These are phyloP conservation scores for Oryza glaberrima DNA, from an alignment of 176 grass and related monocot species.

Conservation along the genomic window DNA sequence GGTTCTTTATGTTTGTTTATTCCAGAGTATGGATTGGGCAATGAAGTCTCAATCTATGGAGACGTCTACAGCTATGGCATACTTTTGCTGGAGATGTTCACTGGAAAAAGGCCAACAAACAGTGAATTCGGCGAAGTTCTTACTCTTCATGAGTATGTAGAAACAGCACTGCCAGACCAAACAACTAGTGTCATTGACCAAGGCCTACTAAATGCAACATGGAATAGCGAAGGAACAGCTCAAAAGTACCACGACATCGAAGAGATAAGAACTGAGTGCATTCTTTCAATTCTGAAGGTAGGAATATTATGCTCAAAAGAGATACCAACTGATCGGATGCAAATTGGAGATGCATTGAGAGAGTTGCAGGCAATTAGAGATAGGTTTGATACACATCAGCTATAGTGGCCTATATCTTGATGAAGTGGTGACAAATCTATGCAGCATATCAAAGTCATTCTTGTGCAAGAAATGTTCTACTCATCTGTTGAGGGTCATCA, in stretches of 20 bases:
- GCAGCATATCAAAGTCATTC: too few relatives aligned
- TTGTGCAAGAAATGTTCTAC: too few relatives aligned
- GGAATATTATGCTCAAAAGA: conserved; percentile 29
- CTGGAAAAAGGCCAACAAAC: conserved; percentile 19
- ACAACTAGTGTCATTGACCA: not conserved
- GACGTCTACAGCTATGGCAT: conserved; percentile 45
- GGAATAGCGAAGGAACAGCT: not conserved
- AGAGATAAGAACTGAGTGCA: conserved; percentile 20
- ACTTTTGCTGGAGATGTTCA: conserved; percentile 42
- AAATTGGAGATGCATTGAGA: conserved; percentile 36
- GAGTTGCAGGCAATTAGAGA: conserved; percentile 12
- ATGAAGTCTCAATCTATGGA: conserved; percentile 25
- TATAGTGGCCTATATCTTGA: not conserved
- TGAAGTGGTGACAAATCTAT: too few relatives aligned
- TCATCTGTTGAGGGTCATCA: too few relatives aligned
- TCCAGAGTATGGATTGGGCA: conserved; percentile 26
- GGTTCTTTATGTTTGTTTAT: not conserved
- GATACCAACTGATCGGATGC: not conserved
- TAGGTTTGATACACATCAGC: not conserved
- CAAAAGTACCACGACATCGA: not conserved
- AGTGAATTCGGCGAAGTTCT: conserved; percentile 14
- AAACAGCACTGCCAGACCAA: conserved; percentile 18
- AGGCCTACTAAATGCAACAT: not conserved
- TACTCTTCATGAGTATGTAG: conserved; percentile 20
- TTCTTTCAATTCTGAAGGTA: not conserved